Conservation (phyloP, 1,284 basidiomycete species). For the Exobasidium rhododendri region DNA sequence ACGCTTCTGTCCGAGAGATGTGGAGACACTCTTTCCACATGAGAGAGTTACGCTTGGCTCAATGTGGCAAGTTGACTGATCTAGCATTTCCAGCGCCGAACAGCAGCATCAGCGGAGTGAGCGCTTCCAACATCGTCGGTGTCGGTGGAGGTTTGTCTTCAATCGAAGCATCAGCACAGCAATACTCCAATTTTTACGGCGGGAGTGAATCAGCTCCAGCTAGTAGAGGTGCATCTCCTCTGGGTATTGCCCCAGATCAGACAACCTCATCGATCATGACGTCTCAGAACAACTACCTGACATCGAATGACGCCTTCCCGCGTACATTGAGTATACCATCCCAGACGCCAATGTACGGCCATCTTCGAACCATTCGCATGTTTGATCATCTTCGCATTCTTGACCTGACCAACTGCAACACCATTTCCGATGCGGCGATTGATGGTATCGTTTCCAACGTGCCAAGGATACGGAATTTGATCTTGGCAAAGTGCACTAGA, state of each 20-base stretch:
- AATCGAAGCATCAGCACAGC: background rate
- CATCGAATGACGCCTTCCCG: slow-evolving; percentile 13
- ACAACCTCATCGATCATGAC: background rate
- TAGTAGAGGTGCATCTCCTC: slow-evolving; percentile 30
- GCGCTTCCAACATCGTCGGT: background rate
- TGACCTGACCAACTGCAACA: slow-evolving; percentile 72
- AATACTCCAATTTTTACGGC: background rate
- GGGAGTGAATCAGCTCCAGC: slow-evolving; percentile 30
- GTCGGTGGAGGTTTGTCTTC: background rate
- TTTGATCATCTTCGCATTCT: slow-evolving; percentile 52
- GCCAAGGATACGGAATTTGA: slow-evolving; percentile 84
- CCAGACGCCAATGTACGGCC: slow-evolving; percentile 10
- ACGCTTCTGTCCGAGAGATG: slow-evolving; percentile 74
- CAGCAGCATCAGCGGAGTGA: background rate
- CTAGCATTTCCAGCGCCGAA: slow-evolving; percentile 72
- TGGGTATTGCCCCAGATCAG: background rate
- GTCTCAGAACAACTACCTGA: background rate
- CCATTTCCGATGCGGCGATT: slow-evolving; percentile 80
- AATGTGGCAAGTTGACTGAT: slow-evolving; percentile 76
- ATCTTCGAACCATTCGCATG: slow-evolving; percentile 6
- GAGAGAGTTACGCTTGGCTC: slow-evolving; percentile 83
- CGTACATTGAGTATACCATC: slow-evolving; percentile 14
- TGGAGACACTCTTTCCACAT: slow-evolving; percentile 77
- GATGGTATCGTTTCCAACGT: slow-evolving; percentile 84
- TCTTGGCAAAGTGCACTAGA: slow-evolving; percentile 81